These are phyloP conservation scores for Cryptosporidium felis DNA, from an alignment of 169 alveolate genomes.

Conservation along the genomic window DNA sequence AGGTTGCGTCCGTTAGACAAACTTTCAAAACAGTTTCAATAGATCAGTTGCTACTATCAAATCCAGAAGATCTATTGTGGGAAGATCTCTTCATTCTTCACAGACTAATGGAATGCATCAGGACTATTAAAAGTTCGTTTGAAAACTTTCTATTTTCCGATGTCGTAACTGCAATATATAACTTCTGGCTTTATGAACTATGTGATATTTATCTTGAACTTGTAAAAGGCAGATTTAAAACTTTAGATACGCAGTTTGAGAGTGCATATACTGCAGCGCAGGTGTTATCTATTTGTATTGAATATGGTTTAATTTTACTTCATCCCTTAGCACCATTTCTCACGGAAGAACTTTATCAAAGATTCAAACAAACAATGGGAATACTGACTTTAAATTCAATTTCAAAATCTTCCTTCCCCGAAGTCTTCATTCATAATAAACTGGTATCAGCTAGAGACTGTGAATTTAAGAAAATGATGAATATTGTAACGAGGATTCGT, in stretches of 20 bases:
- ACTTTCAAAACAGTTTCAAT: slow-evolving; percentile 4
- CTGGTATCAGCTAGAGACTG: slow-evolving; percentile 72
- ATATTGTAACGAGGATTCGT: slow-evolving; percentile 66
- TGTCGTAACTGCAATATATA: slow-evolving; percentile 90
- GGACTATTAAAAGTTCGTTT: slow-evolving; percentile 82
- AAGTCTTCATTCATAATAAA: slow-evolving; percentile 69
- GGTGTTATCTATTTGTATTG: slow-evolving; percentile 77
- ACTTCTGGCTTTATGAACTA: slow-evolving; percentile 95
- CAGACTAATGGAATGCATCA: slow-evolving; percentile 84
- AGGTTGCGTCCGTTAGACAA: neutral
- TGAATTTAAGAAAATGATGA: slow-evolving; percentile 59
- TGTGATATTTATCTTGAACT: slow-evolving; percentile 97
- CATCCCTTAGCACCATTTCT: slow-evolving; percentile 98
- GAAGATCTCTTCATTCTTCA: slow-evolving; percentile 95
- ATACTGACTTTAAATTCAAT: slow-evolving; percentile 74
- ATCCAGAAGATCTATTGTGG: slow-evolving; percentile 79
- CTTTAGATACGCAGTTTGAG: slow-evolving; percentile 73
- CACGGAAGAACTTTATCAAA: slow-evolving; percentile 96
- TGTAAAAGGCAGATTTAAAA: slow-evolving; percentile 85
- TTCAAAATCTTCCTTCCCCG: neutral
- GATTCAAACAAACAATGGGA: slow-evolving; percentile 82
- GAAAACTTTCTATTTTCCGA: slow-evolving; percentile 93
- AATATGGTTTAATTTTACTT: slow-evolving; percentile 85
- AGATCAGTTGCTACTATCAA: slow-evolving; percentile 51
- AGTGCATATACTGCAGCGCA: slow-evolving; percentile 74